Conservation (phyloP, 2,329 filamentous ascomycete genomes). For the Ascochyta clinopodiicola region DNA sequence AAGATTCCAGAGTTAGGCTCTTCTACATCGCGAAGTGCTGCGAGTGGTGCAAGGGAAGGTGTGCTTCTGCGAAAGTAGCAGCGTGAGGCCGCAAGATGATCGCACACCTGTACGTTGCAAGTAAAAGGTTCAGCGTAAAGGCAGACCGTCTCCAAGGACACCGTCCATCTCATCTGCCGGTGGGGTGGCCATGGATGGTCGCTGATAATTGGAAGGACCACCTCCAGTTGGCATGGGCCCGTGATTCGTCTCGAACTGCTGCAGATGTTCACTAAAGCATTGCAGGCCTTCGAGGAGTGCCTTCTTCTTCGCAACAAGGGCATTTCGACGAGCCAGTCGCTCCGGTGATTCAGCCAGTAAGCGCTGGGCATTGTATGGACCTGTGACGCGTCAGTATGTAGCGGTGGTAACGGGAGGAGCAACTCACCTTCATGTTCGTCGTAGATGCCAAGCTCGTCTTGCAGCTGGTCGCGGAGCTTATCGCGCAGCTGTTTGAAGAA, state of each 20-base stretch:
- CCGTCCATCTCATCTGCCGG: not conserved
- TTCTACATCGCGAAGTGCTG: too few species aligned
- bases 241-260: constrained; percentile 8
- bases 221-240: not conserved
- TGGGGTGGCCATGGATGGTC: not conserved
- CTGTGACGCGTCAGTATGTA: constrained; percentile 6
- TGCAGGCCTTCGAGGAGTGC: constrained; percentile 38
- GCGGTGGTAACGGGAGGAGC: not conserved
- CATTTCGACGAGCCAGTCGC: constrained; percentile 32
- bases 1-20: too few species aligned
- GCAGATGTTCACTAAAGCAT: constrained; percentile 17
- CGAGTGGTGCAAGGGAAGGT: too few species aligned
- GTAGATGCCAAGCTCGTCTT: constrained; percentile 28
- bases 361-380: constrained; percentile 9
- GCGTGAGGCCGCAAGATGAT: not conserved
- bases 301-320: constrained; percentile 33
- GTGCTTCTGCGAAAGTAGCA: too few species aligned
- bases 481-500: constrained; percentile 38
- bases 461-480: constrained; percentile 34
- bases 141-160: not conserved
- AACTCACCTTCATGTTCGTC: constrained; percentile 29
- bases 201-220: not conserved
- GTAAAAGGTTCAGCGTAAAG: not conserved
- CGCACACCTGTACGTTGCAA: not conserved
- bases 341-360: constrained; percentile 46